phyloP scores from a whole-genome alignment of 768 basidiomycete genomes.

The Kwoniella europaea region DNA sequence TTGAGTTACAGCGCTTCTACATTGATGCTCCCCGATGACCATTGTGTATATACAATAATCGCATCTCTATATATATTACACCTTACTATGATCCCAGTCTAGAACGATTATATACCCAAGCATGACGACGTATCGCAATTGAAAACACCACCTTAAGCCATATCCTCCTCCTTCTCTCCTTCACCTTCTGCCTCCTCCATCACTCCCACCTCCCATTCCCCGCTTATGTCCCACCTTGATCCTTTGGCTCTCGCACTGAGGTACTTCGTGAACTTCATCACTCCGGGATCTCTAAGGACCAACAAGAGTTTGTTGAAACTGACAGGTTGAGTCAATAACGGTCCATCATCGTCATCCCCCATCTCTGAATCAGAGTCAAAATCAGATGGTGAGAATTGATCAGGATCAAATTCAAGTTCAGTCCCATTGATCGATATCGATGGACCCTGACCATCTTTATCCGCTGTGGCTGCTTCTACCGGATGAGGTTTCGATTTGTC shows the following conservation, averaged over 20 bases:
- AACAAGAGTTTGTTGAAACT: slow-evolving; percentile 87
- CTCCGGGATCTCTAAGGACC: slow-evolving; percentile 87
- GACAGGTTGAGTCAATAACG: slow-evolving; percentile 82
- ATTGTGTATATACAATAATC: not conserved
- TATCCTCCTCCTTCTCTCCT: slow-evolving; percentile 50
- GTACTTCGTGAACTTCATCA: slow-evolving; percentile 95
- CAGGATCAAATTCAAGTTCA: slow-evolving; percentile 57
- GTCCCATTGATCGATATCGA: slow-evolving; percentile 49
- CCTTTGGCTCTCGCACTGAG: slow-evolving; percentile 85
- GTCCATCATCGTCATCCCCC: slow-evolving; percentile 68
- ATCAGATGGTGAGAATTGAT: slow-evolving; percentile 55
- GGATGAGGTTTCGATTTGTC: not conserved
- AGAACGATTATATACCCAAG: not conserved
- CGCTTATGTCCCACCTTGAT: slow-evolving; percentile 90
- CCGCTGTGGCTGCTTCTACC: slow-evolving; percentile 9
- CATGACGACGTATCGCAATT: not conserved
- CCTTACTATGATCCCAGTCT: not conserved
- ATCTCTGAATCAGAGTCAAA: slow-evolving; percentile 57
- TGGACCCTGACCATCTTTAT: slow-evolving; percentile 27
- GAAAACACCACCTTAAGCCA: not conserved
- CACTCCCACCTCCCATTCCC: slow-evolving; percentile 89
- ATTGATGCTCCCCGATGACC: too few relatives aligned
- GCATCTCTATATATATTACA: not conserved
- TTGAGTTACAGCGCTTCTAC: too few relatives aligned
- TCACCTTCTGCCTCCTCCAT: slow-evolving; percentile 68